Conservation (phyloP, 805 yeast species). For the Kazachstania bromeliacearum region DNA sequence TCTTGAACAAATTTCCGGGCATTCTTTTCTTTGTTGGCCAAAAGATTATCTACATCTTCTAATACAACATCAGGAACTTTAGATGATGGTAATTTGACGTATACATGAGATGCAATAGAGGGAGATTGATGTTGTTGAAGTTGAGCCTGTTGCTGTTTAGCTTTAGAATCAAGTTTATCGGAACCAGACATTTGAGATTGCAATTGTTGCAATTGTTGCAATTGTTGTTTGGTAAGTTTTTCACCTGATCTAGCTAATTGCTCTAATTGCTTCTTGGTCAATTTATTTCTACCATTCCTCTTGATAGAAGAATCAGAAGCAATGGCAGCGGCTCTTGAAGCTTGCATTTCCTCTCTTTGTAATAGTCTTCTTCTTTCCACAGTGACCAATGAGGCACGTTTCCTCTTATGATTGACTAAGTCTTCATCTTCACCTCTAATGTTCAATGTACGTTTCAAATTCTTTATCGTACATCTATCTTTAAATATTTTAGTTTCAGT, state of each 20-base stretch:
- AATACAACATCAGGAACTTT: constrained; percentile 89
- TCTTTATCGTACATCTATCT: constrained; percentile 61
- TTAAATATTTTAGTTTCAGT: constrained; percentile 62
- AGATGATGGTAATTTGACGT: constrained; percentile 80
- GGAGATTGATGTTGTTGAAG: constrained; percentile 14
- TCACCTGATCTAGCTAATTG: constrained; percentile 15
- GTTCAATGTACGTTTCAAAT: constrained; percentile 62
- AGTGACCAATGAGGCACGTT: constrained; percentile 26
- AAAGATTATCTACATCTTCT: constrained; percentile 67
- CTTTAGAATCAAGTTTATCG: constrained; percentile 1
- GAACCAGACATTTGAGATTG: constrained; percentile 11
- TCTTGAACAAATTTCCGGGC: constrained; percentile 80
- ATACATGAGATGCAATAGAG: constrained; percentile 46
- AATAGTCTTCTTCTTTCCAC: constrained; percentile 13
- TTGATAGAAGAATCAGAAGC: constrained; percentile 16
- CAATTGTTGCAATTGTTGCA: constrained; percentile 14
- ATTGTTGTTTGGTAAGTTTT: constrained; percentile 19
- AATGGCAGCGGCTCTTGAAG: constrained; percentile 9
- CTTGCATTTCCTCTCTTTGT: constrained; percentile 9
- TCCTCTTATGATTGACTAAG: constrained; percentile 67
- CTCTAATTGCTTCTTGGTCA: constrained; percentile 16
- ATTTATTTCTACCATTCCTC: constrained; percentile 11
- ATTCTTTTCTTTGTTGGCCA: constrained; percentile 65
- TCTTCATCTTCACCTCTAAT: constrained; percentile 81
- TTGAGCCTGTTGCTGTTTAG: constrained; percentile 7